These are phyloP conservation scores for Pythium rishiriense DNA, from an alignment of 352 stramenopile species.

Conservation along the genomic window DNA sequence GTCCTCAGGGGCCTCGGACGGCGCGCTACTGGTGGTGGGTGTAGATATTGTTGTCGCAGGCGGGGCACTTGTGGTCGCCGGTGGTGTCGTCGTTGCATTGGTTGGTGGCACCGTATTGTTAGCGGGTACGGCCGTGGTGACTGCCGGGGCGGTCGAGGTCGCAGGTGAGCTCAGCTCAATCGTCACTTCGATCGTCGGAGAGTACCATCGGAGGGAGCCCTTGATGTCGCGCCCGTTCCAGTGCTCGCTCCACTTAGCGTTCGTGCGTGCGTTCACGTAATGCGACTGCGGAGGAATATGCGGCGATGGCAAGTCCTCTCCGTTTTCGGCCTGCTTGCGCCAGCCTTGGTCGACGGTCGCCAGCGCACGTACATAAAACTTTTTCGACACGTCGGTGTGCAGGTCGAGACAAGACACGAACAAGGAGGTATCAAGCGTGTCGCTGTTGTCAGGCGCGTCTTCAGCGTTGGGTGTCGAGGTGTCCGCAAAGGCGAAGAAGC, in stretches of 20 bases:
- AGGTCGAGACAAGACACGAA: slow-evolving; percentile 70
- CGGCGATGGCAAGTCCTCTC: slow-evolving; percentile 57
- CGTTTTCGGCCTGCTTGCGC: slow-evolving; percentile 44
- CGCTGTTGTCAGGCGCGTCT: slow-evolving; percentile 34
- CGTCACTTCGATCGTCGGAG: slow-evolving; percentile 32
- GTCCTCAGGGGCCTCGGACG: not conserved
- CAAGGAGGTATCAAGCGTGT: slow-evolving; percentile 65
- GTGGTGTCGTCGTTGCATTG: not conserved
- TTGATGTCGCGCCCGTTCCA: slow-evolving; percentile 76
- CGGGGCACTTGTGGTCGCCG: not conserved
- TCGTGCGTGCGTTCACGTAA: slow-evolving; percentile 81
- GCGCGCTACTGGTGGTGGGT: not conserved
- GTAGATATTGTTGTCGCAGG: not conserved
- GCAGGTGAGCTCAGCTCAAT: slow-evolving; percentile 3
- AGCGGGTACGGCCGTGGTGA: not conserved
- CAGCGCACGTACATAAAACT: slow-evolving; percentile 61
- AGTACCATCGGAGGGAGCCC: slow-evolving; percentile 60
- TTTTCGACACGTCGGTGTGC: slow-evolving; percentile 26
- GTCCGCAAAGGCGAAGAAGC: slow-evolving; percentile 64
- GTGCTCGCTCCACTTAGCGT: slow-evolving; percentile 53
- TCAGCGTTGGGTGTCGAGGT: slow-evolving; percentile 25
- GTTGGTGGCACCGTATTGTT: not conserved
- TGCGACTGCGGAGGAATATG: slow-evolving; percentile 75
- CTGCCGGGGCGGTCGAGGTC: not conserved
- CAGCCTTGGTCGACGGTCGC: slow-evolving; percentile 82